Conservation (phyloP, 192 early-diverging fungal genomes). For the Mortierella alpina region DNA sequence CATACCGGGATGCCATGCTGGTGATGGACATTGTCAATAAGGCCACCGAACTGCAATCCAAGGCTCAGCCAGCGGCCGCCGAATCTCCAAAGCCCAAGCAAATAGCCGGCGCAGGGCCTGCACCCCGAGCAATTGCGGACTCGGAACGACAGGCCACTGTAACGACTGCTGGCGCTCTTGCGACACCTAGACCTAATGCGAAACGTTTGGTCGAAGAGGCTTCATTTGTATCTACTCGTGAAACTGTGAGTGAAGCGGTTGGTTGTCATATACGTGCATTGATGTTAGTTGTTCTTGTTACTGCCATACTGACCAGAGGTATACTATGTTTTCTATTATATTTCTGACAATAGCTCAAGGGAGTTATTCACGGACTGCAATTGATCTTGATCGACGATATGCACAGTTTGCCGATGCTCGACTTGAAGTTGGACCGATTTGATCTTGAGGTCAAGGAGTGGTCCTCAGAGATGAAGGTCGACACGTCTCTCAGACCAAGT, state of each 20-base stretch:
- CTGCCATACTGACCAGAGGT: not conserved
- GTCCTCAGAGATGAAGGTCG: slow-evolving; percentile 74
- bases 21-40: slow-evolving; percentile 86
- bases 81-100: slow-evolving; percentile 17
- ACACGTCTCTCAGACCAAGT: slow-evolving; percentile 75
- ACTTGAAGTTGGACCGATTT: slow-evolving; percentile 84
- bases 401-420: slow-evolving; percentile 93
- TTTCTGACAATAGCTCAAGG: slow-evolving; percentile 58
- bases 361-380: slow-evolving; percentile 74
- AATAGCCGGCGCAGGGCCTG: not conserved
- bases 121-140: slow-evolving; percentile 20
- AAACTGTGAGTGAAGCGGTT: slow-evolving; percentile 57
- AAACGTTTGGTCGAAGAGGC: slow-evolving; percentile 37
- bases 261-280: not conserved
- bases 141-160: slow-evolving; percentile 7
- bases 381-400: slow-evolving; percentile 94
- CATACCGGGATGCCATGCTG: slow-evolving; percentile 86
- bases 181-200: slow-evolving; percentile 13
- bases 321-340: not conserved
- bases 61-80: slow-evolving; percentile 25
- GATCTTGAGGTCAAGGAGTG: slow-evolving; percentile 86
- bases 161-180: slow-evolving; percentile 1
- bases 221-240: slow-evolving; percentile 59
- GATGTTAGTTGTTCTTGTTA: not conserved
- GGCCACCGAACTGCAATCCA: slow-evolving; percentile 70